Percentiles rank a stretch among this genome's conserved stretches.
These are phyloP conservation scores for Solanum etuberosum DNA, from an alignment of 257 asterid species.

Conservation along the genomic window DNA sequence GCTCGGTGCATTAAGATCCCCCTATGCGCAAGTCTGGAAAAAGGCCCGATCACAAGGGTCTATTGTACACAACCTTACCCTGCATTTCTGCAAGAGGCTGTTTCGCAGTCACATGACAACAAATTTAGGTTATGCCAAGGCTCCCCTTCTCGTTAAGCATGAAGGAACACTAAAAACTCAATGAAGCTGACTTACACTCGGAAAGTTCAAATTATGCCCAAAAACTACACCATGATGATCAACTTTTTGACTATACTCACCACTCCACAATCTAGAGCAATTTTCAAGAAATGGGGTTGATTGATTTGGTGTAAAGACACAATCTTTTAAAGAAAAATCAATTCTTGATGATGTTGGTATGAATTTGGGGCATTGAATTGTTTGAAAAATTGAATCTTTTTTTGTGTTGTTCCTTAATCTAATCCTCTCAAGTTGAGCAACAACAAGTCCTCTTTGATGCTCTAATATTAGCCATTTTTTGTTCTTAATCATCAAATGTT, in stretches of 20 bases:
- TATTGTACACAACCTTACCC: too few relatives aligned
- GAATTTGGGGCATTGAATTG: conserved; percentile 1
- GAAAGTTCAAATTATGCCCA: conserved; percentile 12
- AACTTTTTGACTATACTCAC: conserved; percentile 19
- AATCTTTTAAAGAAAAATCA: conserved; percentile 13
- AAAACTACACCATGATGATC: conserved; percentile 26
- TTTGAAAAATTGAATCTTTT: conserved; percentile 27
- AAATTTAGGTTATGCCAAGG: not conserved
- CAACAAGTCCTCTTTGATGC: conserved; percentile 21
- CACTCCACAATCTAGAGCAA: conserved; percentile 37
- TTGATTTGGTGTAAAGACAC: conserved; percentile 26
- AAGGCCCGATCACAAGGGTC: too few relatives aligned
- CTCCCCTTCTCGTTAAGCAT: not conserved
- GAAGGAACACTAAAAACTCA: not conserved
- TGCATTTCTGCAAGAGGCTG: too few relatives aligned
- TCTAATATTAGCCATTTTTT: too few relatives aligned
- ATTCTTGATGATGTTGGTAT: conserved; percentile 14
- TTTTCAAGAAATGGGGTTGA: conserved; percentile 4
- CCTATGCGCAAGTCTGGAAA: too few relatives aligned
- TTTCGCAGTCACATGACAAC: not conserved
- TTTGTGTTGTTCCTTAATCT: conserved; percentile 53
- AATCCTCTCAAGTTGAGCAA: conserved; percentile 86
- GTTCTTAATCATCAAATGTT: too few relatives aligned
- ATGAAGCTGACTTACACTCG: conserved; percentile 14
- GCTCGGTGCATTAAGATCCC: not conserved